Percentiles rank a stretch among this genome's conserved stretches.
Conservation (phyloP, 805 yeast species). For the Pichia scutulata region DNA sequence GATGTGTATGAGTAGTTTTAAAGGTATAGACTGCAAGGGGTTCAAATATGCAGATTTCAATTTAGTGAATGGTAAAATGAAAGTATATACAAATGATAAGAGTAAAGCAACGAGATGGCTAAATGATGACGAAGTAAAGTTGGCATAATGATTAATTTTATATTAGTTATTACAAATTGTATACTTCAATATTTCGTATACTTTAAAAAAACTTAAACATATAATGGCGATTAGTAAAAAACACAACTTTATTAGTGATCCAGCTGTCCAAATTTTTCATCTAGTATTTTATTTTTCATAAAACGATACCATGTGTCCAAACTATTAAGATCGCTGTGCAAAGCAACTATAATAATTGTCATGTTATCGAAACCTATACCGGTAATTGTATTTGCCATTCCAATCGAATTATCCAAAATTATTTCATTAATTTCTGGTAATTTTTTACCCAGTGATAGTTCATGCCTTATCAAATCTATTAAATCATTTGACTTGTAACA, state of each 20-base stretch:
- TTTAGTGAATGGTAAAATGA: conserved; percentile 17
- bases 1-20: conserved; percentile 48
- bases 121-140: neutral
- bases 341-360: conserved; percentile 64
- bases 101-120: conserved; percentile 6
- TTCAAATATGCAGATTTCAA: conserved; percentile 45
- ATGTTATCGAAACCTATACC: conserved; percentile 81
- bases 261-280: conserved; percentile 29
- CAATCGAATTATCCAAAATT: conserved; percentile 56
- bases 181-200: no score
- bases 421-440: conserved; percentile 52
- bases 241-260: conserved; percentile 10
- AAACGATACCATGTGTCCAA: conserved; percentile 51
- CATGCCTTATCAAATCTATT: conserved; percentile 46
- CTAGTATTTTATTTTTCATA: conserved; percentile 37
- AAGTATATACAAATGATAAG: neutral
- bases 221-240: no score
- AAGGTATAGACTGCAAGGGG: conserved; percentile 37
- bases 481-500: conserved; percentile 51
- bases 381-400: conserved; percentile 63
- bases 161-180: no score
- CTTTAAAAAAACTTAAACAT: neutral
- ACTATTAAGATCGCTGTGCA: conserved; percentile 34
- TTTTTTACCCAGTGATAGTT: conserved; percentile 48
- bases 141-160: neutral